Conservation (phyloP, 331 rosid species). For the Pyrus hybrid region DNA sequence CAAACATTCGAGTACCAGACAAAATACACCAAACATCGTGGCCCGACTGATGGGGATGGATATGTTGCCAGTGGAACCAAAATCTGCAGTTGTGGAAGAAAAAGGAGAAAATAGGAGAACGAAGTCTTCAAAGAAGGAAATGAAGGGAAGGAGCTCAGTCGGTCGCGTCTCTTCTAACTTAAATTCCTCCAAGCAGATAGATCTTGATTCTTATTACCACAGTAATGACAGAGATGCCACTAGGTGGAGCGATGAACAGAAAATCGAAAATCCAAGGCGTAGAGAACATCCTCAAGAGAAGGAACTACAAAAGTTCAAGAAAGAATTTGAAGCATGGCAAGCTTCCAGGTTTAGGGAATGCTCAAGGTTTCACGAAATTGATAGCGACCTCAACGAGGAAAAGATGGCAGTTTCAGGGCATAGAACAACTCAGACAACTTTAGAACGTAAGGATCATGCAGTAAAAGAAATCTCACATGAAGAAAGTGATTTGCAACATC, state of each 20-base stretch:
- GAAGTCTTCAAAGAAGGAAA: conserved; percentile 45
- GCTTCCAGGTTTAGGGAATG: conserved; percentile 75
- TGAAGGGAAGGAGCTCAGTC: conserved; percentile 37
- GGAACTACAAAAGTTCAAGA: conserved; percentile 86
- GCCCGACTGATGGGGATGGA: conserved; percentile 99
- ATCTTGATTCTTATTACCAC: conserved; percentile 33
- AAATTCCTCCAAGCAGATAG: conserved; percentile 41
- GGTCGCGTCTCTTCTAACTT: conserved; percentile 39
- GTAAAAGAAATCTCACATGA: conserved; percentile 24
- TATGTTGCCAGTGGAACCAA: conserved; percentile 45
- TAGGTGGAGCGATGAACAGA: conserved; percentile 36
- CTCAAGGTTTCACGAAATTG: conserved; percentile 55
- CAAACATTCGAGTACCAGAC: conserved; percentile 41
- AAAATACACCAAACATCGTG: conserved; percentile 77
- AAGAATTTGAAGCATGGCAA: conserved; percentile 93
- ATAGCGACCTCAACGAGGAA: conserved; percentile 38
- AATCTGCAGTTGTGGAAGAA: conserved; percentile 39
- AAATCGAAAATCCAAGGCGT: conserved; percentile 47
- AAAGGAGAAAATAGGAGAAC: conserved; percentile 30
- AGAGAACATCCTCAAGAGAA: conserved; percentile 97
- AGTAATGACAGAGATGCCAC: conserved; percentile 30
- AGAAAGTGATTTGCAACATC: conserved; percentile 15
- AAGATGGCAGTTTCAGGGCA: conserved; percentile 25
- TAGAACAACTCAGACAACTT: conserved; percentile 25
- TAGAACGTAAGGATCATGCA: conserved; percentile 19